Conservation (phyloP, 176 grass and related monocot species). For the Ampelocalamus luodianensis region DNA sequence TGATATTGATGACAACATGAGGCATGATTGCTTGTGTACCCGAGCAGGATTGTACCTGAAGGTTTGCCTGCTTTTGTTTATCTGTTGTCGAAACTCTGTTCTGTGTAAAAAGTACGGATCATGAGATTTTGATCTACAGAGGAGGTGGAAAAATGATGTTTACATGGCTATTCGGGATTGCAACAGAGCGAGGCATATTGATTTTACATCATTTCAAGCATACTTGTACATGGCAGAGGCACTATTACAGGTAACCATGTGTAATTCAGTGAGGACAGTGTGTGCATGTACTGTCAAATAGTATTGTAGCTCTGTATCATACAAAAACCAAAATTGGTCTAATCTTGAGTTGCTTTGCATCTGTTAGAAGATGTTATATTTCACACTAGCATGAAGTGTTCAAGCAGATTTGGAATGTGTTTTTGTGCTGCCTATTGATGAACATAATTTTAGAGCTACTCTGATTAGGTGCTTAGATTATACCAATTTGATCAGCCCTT, state of each 20-base stretch:
- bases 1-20: conserved; percentile 56
- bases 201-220: conserved; percentile 70
- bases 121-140: conserved; percentile 63
- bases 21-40: conserved; percentile 78
- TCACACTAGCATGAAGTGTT: background rate
- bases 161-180: conserved; percentile 94
- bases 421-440: background rate
- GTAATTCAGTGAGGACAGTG: background rate
- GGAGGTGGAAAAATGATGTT: conserved; percentile 97
- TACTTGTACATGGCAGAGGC: conserved; percentile 81
- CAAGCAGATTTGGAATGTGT: conserved; percentile 1
- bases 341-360: conserved; percentile 12
- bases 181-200: conserved; percentile 65
- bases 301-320: conserved; percentile 17
- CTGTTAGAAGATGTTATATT: background rate
- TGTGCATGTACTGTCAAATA: conserved; percentile 8
- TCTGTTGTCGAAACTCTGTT: conserved; percentile 29
- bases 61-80: conserved; percentile 59
- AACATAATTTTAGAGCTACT: background rate
- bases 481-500: background rate
- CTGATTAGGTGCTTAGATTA: conserved; percentile 3
- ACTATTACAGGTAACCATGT: conserved; percentile 70
- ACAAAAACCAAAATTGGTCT: background rate
- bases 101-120: conserved; percentile 2
- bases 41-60: conserved; percentile 85